phyloP scores from a whole-genome alignment of 768 basidiomycete species.

The Pleurotus cornucopiae region DNA sequence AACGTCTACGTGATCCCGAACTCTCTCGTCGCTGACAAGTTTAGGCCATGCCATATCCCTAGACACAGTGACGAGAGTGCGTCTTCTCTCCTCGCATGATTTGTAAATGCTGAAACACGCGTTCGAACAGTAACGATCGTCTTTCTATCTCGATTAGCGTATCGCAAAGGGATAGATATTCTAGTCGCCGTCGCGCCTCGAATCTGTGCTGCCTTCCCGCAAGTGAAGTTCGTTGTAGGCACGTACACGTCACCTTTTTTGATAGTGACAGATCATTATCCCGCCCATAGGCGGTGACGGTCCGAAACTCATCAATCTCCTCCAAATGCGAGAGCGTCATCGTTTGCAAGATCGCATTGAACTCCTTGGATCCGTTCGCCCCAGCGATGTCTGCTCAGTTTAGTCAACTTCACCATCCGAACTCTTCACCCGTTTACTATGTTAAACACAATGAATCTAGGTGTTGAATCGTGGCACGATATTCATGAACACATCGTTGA shows the following conservation, averaged over 20 bases:
- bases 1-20: slow-evolving; percentile 93
- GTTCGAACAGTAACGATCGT: slow-evolving; percentile 75
- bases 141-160: slow-evolving; percentile 84
- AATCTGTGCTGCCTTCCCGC: slow-evolving; percentile 80
- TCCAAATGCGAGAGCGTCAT: slow-evolving; percentile 94
- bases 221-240: slow-evolving; percentile 90
- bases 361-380: slow-evolving; percentile 77
- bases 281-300: slow-evolving; percentile 81
- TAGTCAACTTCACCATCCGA: slow-evolving; percentile 18
- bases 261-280: background rate
- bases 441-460: slow-evolving; percentile 29
- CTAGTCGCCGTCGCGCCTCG: slow-evolving; percentile 89
- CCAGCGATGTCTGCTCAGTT: slow-evolving; percentile 80
- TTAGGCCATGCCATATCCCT: slow-evolving; percentile 55
- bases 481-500: slow-evolving; percentile 92
- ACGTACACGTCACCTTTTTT: slow-evolving; percentile 14
- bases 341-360: slow-evolving; percentile 89
- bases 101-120: background rate
- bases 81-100: slow-evolving; percentile 13
- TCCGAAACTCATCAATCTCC: slow-evolving; percentile 89
- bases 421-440: background rate
- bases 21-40: slow-evolving; percentile 82
- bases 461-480: slow-evolving; percentile 86
- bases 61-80: slow-evolving; percentile 53
- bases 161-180: slow-evolving; percentile 95